Percentiles rank a stretch among this genome's conserved stretches.
Conservation (phyloP, 169 alveolate genomes). For the Plasmodium cynomolgi region DNA sequence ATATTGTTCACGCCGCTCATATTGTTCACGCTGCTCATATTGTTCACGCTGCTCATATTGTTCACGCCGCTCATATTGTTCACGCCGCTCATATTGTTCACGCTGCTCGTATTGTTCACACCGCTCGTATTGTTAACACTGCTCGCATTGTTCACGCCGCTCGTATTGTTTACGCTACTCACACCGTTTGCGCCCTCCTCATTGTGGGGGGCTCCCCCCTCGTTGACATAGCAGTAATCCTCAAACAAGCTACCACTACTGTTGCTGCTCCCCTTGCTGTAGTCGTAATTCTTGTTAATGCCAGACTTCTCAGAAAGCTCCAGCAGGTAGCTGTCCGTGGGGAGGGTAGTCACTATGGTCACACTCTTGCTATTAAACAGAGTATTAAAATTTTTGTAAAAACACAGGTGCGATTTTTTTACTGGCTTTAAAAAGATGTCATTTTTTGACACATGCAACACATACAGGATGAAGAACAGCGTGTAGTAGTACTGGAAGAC, state of each 20-base stretch:
- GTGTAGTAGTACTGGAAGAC: slow-evolving; percentile 91
- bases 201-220: neutral
- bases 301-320: slow-evolving; percentile 28
- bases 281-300: slow-evolving; percentile 12
- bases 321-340: slow-evolving; percentile 39
- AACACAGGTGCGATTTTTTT: slow-evolving; percentile 34
- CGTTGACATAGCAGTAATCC: slow-evolving; percentile 17
- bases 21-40: neutral
- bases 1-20: neutral
- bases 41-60: neutral
- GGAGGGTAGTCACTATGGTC: slow-evolving; percentile 37
- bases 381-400: slow-evolving; percentile 46
- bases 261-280: slow-evolving; percentile 7
- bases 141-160: neutral
- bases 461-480: slow-evolving; percentile 33
- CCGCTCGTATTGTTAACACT: too few species aligned
- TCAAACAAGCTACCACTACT: neutral
- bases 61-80: neutral
- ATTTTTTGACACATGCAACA: slow-evolving; percentile 51
- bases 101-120: neutral
- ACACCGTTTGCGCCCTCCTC: neutral
- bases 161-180: neutral
- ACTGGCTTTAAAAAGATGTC: slow-evolving; percentile 49
- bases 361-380: slow-evolving; percentile 30
- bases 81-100: neutral